phyloP scores from a whole-genome alignment of 345 rosid species.

The Angophora floribunda region DNA sequence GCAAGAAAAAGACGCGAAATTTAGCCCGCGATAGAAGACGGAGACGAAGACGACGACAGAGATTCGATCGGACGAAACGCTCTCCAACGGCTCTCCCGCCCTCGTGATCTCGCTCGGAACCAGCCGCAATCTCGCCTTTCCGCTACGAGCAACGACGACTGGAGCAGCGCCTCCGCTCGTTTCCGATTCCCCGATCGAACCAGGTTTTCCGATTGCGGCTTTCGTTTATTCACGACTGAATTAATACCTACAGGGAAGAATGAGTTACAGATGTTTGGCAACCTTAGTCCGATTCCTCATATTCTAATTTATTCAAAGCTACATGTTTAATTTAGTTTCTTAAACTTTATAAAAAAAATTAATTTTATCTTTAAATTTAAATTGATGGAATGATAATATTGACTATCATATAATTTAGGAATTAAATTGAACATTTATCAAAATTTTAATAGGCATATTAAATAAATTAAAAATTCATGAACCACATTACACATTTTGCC shows the following conservation, averaged over 20 bases:
- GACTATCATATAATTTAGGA: no score
- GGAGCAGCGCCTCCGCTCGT: background rate
- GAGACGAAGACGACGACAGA: constrained; percentile 28
- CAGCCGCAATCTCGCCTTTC: constrained; percentile 5
- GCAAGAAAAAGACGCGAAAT: background rate
- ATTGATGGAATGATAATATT: no score
- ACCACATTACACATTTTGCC: no score
- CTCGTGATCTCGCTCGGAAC: constrained; percentile 12
- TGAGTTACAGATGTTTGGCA: background rate
- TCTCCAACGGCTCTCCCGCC: constrained; percentile 43
- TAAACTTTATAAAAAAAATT: no score
- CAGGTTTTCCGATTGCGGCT: background rate
- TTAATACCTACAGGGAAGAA: background rate
- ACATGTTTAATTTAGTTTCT: no score
- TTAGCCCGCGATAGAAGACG: constrained; percentile 29
- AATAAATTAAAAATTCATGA: no score
- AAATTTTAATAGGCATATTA: no score
- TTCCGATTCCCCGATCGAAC: background rate
- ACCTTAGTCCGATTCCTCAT: no score
- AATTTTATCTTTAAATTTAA: no score
- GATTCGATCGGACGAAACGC: constrained; percentile 71
- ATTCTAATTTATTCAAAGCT: no score
- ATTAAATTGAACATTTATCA: no score
- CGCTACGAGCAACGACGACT: background rate
- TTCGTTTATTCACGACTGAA: background rate